Base-by-base conservation (phyloP, 2,329 filamentous ascomycete genomes). In the Fusarium equiseti region DNA sequence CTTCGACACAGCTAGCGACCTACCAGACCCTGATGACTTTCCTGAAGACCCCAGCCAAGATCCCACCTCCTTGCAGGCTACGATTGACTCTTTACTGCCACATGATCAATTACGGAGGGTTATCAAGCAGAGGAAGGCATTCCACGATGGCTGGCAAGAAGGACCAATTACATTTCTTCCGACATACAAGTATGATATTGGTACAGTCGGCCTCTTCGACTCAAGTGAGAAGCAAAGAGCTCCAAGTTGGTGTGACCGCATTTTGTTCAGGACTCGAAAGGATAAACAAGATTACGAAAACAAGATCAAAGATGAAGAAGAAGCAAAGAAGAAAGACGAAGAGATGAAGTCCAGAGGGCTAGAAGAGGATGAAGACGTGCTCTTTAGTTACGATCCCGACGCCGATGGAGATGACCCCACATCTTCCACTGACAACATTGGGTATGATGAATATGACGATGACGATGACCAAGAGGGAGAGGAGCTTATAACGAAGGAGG, bases 121-220 rank as follows among this genome's bases (percentile, higher is more conserved):
- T 63, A 94, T 97, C 73, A 89, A 87, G 70, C 83, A 89, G 42
- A 87, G 89, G n/a, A 96, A 92, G 77, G 90, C 90, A 1, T 97
- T 99, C 68, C 89, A 97, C 64, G 93, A 97, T 67, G 95, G 95
- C 2, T 99, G 96, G 95, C 87, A 88, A 53, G 96, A 99, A 83
- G 96, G 95, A 0, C 86, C 89, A 1, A 95, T 99, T 59, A 89
- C 89, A 2, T 99, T 99, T 76, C 79, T 98, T 18, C 96, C 96
- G 3, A 97, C 96, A 0, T 99, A 99, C 81, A 99, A 99, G 79
- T 99, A 99, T 74, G 97, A 99, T 76, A 86, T 97, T 29, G 96
- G 96, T n/a, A 97, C 92, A 31, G 89, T 97, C 32, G 93, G 93
- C 3, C 87, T 94, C 31, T 99, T 98, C 78, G 97, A 99, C 81